Evolutionary conservation across 2,329 filamentous ascomycete species (phyloP), one percentile per base, ranked within the genome.

Genomic region (Exophiala calicioides): DNA sequence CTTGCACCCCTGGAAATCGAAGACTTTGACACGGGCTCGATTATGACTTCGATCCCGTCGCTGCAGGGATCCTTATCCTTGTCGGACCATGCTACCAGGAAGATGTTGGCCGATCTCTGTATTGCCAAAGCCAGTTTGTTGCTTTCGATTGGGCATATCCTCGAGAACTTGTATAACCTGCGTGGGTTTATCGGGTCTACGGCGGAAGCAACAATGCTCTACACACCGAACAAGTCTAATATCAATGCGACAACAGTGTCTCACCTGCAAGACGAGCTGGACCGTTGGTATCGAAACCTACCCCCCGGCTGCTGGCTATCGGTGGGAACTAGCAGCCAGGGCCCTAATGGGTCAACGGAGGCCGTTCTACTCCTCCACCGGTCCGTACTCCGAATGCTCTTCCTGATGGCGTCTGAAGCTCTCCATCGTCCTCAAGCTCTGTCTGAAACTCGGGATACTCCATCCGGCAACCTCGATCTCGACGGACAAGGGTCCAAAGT

Each of bases 201-300:
- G 3, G 37, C 48, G 8, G 48, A 55, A 30, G 42, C 44, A 6
- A 55, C 48, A 13, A 52, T 55, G 48, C 41, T 52, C 4, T 55
- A 55, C 31, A 46, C 49, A 3, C 52, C 52, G 21, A 40, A 33
- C 21, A 37, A 29, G 19, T 46, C 52, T 9, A 39, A 47, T 12
- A 32, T 43, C 29, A 44, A 49, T 6, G 16, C 13, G 13, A 42
- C 40, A 27, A 35, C 49, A 5, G 23, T 52, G 35, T 21, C 43
- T 5, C 21, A 31, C 6, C 29, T 55, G 21, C 44, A 52, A 23
- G 40, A 50, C 20, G 52, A 51, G 7, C 44, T 55, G 2, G 44
- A 47, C 13, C 31, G 44, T n/a, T 55, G 52, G 52, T 43, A 46
- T 24, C 36, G 45, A 15, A 33, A 44, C 16, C 37, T 55, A 9